Base-by-base conservation (phyloP, 352 stramenopile genomes). In the Phytophthora nicotianae region DNA sequence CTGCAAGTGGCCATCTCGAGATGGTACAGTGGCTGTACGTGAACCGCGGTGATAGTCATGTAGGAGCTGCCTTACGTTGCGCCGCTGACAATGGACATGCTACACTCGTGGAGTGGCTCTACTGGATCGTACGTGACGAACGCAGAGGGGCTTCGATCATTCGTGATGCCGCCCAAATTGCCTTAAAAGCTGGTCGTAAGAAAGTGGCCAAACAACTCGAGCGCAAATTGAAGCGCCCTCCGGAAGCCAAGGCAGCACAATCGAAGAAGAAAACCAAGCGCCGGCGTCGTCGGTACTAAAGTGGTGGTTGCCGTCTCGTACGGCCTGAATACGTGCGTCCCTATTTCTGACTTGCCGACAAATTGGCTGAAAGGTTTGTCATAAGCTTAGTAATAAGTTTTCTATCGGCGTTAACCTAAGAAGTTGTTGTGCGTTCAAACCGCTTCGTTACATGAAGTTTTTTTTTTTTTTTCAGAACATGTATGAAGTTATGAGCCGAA, bases 111-210 rank as follows among this genome's bases (percentile, higher is more conserved):
- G 52, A 68, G 37, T 62, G 60, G 51, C 45, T 68, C 0, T 66
- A 66, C 26, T 66, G 58, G 58, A 56, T 61, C 42, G 50, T 66
- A 21, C n/a, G 42, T 29, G 58, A 66, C 2, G 42, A 66, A 52
- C 58, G 58, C 24, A 43, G 58, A 55, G 50, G 58, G 11, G 26
- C 16, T 29, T 19, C 45, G 3, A 55, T 49, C 27, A 66, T 66
- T 35, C 58, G 26, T 19, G 58, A 60, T 13, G 50, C 58, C 10
- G 50, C 40, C 9, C 21, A 50, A 60, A 29, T 66, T 20, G 58
- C 58, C 3, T 50, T 53, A 33, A 54, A 66, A 49, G 50, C 50
- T 14, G 58, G 58, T n/a, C 23, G 48, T 20, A 14, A 14, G 10
- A 43, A 37, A 50, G 32, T 60, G 2, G 40, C 41, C 4, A 50